Conservation (phyloP, 345 rosid genomes). For the Aegle marmelos region DNA sequence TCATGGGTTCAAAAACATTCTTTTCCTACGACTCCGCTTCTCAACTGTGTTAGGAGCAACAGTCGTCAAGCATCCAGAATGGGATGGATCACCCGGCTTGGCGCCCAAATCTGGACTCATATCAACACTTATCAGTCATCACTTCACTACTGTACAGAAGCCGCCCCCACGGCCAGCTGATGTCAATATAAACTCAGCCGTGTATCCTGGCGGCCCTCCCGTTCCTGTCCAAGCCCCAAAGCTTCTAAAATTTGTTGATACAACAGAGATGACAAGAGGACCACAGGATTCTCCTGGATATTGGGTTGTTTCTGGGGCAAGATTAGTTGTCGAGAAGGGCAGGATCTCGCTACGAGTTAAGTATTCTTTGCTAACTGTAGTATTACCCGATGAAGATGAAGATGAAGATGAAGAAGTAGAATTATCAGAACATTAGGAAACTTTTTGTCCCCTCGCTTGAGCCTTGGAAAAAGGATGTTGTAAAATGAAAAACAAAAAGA, state of each 20-base stretch:
- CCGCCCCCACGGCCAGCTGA: slow-evolving; percentile 84
- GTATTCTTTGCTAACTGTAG: slow-evolving; percentile 70
- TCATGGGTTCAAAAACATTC: slow-evolving; percentile 77
- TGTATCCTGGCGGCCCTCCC: slow-evolving; percentile 95
- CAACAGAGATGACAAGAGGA: slow-evolving; percentile 90
- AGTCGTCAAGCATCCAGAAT: slow-evolving; percentile 58
- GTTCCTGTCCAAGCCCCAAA: slow-evolving; percentile 80
- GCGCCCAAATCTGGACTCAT: slow-evolving; percentile 80
- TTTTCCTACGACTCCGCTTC: slow-evolving; percentile 77
- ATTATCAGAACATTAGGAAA: slow-evolving; percentile 15
- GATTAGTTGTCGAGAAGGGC: slow-evolving; percentile 76
- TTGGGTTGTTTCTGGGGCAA: slow-evolving; percentile 96
- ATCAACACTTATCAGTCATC: slow-evolving; percentile 89
- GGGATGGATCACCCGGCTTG: slow-evolving; percentile 88
- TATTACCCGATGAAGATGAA: slow-evolving; percentile 54
- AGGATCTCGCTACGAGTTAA: slow-evolving; percentile 84
- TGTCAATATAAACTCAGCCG: slow-evolving; percentile 87
- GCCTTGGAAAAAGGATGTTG: background rate
- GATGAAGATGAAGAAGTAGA: slow-evolving; percentile 42
- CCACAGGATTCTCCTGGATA: slow-evolving; percentile 93
- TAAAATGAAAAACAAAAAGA: background rate
- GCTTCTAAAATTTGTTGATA: slow-evolving; percentile 83
- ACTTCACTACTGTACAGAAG: slow-evolving; percentile 76
- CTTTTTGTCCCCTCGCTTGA: background rate
- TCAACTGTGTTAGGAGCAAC: slow-evolving; percentile 63